A percentile compares a stretch with the other conserved stretches of the same genome.
Evolutionary conservation across 2,329 filamentous ascomycete species (phyloP).

Genomic region (Alternaria arborescens): DNA sequence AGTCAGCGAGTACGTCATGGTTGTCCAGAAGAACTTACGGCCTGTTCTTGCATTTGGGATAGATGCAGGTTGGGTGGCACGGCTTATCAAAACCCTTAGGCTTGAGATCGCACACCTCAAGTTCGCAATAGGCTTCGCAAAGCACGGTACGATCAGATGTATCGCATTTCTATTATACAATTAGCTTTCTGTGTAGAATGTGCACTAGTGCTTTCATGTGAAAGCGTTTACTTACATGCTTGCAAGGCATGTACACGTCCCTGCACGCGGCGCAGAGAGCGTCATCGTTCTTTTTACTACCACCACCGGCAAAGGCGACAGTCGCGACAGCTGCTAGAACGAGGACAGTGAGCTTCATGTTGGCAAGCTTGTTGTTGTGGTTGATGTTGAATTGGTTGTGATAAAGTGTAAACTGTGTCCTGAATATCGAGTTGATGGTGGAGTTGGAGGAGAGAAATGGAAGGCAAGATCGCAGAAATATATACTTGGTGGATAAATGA

Average conservation of each 20-base stretch:
- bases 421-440: background rate
- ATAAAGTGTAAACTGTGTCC: background rate
- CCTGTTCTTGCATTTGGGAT: background rate
- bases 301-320: background rate
- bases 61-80: background rate
- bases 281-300: too few species aligned
- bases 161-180: background rate
- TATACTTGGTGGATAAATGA: background rate
- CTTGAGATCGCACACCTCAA: background rate
- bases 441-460: background rate
- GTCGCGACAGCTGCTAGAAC: background rate
- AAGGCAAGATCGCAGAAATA: background rate
- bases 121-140: background rate
- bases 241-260: background rate
- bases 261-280: background rate
- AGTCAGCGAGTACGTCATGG: background rate
- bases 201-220: background rate
- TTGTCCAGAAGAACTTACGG: background rate
- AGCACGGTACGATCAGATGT: background rate
- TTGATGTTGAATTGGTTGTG: background rate
- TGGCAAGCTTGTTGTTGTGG: background rate
- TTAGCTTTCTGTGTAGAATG: background rate
- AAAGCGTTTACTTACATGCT: background rate
- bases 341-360: conserved; percentile 5
- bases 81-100: background rate